Evolutionary conservation across 352 stramenopile species (phyloP).

Genomic region (Globisporangium megalacanthum): DNA sequence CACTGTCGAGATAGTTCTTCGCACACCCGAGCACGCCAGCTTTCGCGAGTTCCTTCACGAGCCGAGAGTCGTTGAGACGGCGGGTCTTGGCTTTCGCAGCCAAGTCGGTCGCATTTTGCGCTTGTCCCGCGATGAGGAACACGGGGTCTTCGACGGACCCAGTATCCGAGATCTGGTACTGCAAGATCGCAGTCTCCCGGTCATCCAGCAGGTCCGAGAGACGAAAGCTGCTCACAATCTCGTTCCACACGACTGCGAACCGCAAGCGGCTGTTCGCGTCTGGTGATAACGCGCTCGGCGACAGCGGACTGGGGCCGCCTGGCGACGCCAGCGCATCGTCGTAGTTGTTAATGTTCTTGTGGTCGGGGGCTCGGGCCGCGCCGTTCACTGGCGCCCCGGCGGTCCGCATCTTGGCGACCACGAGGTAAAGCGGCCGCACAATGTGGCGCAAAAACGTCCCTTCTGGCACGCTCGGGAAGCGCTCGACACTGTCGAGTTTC

Average conservation of each 20-base stretch:
- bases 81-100: constrained; percentile 49
- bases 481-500: constrained; percentile 62
- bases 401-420: constrained; percentile 68
- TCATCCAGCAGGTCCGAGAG: constrained; percentile 84
- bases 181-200: constrained; percentile 80
- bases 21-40: constrained; percentile 64
- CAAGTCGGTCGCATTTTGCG: constrained; percentile 66
- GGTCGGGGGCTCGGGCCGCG: constrained; percentile 39
- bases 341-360: constrained; percentile 88
- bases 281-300: constrained; percentile 40
- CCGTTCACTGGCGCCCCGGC: constrained; percentile 19
- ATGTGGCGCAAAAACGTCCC: constrained; percentile 68
- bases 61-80: constrained; percentile 44
- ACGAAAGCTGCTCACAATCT: constrained; percentile 86
- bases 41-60: constrained; percentile 75
- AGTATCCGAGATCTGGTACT: constrained; percentile 85
- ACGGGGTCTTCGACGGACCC: constrained; percentile 79
- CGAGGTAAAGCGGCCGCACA: constrained; percentile 71
- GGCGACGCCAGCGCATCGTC: constrained; percentile 80
- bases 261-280: constrained; percentile 77
- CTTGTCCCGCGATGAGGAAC: constrained; percentile 82
- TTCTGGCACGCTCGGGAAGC: constrained; percentile 51
- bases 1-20: constrained; percentile 76
- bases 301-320: constrained; percentile 36
- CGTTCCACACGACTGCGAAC: constrained; percentile 87